A percentile compares a stretch with the other conserved stretches of the same genome.
Conservation (phyloP, 2,329 filamentous ascomycete genomes). For the Sarocladium strictum region DNA sequence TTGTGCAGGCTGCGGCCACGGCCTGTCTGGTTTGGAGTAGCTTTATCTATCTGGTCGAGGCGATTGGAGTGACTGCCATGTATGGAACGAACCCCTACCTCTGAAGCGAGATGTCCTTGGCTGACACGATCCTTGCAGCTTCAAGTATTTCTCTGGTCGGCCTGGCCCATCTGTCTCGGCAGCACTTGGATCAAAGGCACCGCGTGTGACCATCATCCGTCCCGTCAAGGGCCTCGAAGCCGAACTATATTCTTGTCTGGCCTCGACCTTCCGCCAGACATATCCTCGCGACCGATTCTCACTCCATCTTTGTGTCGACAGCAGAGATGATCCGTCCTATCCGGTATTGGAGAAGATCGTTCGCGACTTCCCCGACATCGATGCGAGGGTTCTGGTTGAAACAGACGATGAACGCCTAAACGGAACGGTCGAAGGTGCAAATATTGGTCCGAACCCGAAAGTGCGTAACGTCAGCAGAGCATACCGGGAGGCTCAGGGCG, state of each 20-base stretch:
- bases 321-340: constrained; percentile 68
- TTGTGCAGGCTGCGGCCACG: constrained; percentile 35
- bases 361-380: constrained; percentile 63
- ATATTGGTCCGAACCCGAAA: constrained; percentile 95
- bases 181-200: constrained; percentile 48
- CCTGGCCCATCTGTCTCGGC: constrained; percentile 46
- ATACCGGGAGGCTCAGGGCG: constrained; percentile 80
- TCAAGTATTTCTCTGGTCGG: constrained; percentile 45
- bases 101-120: not conserved
- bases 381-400: constrained; percentile 73
- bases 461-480: constrained; percentile 93
- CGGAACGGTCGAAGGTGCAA: constrained; percentile 1
- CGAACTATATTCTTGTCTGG: constrained; percentile 85
- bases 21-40: constrained; percentile 47
- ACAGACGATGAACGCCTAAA: constrained; percentile 57
- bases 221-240: constrained; percentile 92
- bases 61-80: constrained; percentile 52
- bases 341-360: constrained; percentile 67
- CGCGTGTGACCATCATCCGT: constrained; percentile 83
- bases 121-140: constrained; percentile 28
- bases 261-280: constrained; percentile 73
- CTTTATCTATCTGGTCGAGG: constrained; percentile 47
- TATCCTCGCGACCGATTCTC: constrained; percentile 74
- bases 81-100: constrained; percentile 26
- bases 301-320: constrained; percentile 76